These are phyloP conservation scores for Blakeslea trispora DNA, from an alignment of 371 early-diverging fungal species.

Conservation along the genomic window DNA sequence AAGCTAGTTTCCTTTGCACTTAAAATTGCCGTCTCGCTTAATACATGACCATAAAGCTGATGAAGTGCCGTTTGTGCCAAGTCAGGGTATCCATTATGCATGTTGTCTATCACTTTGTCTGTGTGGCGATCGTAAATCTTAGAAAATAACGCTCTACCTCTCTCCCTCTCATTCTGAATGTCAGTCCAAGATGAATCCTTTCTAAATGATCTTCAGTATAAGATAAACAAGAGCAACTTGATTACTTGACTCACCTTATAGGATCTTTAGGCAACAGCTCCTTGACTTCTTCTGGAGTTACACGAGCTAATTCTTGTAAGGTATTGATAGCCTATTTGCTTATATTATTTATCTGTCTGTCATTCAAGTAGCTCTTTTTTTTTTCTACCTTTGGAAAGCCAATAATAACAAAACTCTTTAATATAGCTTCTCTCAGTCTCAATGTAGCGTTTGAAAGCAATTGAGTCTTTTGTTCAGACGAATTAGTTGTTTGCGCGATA, in stretches of 20 bases:
- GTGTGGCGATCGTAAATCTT: constrained; percentile 38
- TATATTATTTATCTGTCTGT: no score
- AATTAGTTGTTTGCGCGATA: constrained; percentile 9
- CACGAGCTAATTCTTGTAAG: constrained; percentile 26
- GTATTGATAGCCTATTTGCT: constrained; percentile 38
- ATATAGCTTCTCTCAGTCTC: constrained; percentile 38
- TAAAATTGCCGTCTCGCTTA: constrained; percentile 29
- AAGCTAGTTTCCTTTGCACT: constrained; percentile 39
- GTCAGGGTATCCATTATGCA: constrained; percentile 35
- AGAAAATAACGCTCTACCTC: constrained; percentile 39
- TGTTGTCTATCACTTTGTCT: constrained; percentile 28
- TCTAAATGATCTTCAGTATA: constrained; percentile 1
- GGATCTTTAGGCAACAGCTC: constrained; percentile 20
- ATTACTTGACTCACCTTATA: constrained; percentile 11
- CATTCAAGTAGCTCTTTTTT: no score
- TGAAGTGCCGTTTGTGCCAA: constrained; percentile 40
- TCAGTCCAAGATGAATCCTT: constrained; percentile 77
- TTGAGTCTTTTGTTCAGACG: constrained; percentile 5
- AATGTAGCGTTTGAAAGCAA: constrained; percentile 20
- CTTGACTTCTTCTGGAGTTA: constrained; percentile 27
- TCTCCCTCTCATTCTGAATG: constrained; percentile 65
- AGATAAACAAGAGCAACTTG: background rate
- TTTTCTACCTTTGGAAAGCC: constrained; percentile 41
- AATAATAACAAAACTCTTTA: constrained; percentile 36
- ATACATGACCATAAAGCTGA: constrained; percentile 38